These are phyloP conservation scores for Magnusiomyces clavatus DNA, from an alignment of 1,139 yeast genomes.

Conservation along the genomic window DNA sequence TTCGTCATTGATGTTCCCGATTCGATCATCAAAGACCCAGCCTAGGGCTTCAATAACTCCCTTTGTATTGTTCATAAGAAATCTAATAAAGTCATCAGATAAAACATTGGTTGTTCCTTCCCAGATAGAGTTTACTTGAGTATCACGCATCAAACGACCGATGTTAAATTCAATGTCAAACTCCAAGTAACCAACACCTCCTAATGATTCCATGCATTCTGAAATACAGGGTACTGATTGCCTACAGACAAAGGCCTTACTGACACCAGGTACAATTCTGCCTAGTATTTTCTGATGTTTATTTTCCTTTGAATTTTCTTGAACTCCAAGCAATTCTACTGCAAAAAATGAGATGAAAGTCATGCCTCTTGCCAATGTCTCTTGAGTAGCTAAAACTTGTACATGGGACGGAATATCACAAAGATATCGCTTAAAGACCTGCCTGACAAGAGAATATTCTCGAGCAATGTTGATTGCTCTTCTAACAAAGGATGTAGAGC, in stretches of 20 bases:
- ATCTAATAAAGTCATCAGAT: conserved; percentile 26
- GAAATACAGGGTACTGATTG: conserved; percentile 24
- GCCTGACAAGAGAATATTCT: conserved; percentile 25
- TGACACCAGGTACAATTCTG: conserved; percentile 26
- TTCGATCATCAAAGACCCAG: conserved; percentile 12
- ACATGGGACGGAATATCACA: conserved; percentile 24
- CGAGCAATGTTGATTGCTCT: conserved; percentile 28
- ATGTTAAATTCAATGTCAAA: conserved; percentile 27
- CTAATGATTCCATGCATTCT: conserved; percentile 31
- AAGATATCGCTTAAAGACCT: conserved; percentile 24
- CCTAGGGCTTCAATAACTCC: conserved; percentile 14
- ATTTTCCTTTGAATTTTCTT: conserved; percentile 17
- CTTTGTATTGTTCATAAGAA: conserved; percentile 16
- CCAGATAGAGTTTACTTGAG: conserved; percentile 30
- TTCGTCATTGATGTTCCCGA: not conserved
- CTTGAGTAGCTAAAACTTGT: conserved; percentile 23
- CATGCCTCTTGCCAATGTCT: conserved; percentile 21
- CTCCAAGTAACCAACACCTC: conserved; percentile 30
- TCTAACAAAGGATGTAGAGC: conserved; percentile 23
- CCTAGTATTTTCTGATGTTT: conserved; percentile 19
- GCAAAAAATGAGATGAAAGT: conserved; percentile 23
- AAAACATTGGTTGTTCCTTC: conserved; percentile 32
- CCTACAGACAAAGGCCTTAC: conserved; percentile 26
- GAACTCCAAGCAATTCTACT: conserved; percentile 25
- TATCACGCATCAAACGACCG: conserved; percentile 26